Evolutionary conservation across 257 asterid species (phyloP).

Genomic region (Parsonsia alboflavescens): DNA sequence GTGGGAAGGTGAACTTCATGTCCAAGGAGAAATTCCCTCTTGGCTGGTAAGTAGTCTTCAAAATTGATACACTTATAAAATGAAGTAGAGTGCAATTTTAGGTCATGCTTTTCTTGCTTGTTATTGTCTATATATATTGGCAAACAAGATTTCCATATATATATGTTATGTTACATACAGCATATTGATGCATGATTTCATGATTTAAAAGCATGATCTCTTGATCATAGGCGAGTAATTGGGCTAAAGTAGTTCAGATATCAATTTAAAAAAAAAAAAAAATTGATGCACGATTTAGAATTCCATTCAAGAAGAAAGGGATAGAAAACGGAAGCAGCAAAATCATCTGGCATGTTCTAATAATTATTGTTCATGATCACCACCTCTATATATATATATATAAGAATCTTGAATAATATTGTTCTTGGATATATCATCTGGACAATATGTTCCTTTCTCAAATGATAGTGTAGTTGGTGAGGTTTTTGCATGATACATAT

Average conservation of each 20-base stretch:
- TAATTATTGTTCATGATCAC: background rate
- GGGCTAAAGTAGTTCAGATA: too few species aligned
- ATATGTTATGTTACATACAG: too few species aligned
- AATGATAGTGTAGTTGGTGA: constrained; percentile 1
- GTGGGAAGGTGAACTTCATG: constrained; percentile 88
- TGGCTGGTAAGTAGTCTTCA: constrained; percentile 62
- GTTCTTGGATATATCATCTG: background rate
- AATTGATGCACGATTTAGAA: too few species aligned
- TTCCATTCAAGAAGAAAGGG: background rate
- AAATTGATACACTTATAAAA: background rate
- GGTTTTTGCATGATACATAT: constrained; percentile 7
- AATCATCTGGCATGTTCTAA: background rate
- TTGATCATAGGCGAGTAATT: too few species aligned
- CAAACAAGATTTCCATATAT: too few species aligned
- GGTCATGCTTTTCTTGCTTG: too few species aligned
- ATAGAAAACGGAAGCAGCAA: background rate
- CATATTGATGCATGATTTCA: too few species aligned
- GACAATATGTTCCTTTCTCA: background rate
- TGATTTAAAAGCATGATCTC: too few species aligned
- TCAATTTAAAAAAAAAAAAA: too few species aligned
- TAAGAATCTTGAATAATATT: background rate
- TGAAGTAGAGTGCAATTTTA: too few species aligned
- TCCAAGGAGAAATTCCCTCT: constrained; percentile 75
- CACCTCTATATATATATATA: too few species aligned
- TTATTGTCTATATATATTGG: too few species aligned